Evolutionary conservation across 768 basidiomycete species (phyloP).

Genomic region (Paxillus ammoniavirescens): DNA sequence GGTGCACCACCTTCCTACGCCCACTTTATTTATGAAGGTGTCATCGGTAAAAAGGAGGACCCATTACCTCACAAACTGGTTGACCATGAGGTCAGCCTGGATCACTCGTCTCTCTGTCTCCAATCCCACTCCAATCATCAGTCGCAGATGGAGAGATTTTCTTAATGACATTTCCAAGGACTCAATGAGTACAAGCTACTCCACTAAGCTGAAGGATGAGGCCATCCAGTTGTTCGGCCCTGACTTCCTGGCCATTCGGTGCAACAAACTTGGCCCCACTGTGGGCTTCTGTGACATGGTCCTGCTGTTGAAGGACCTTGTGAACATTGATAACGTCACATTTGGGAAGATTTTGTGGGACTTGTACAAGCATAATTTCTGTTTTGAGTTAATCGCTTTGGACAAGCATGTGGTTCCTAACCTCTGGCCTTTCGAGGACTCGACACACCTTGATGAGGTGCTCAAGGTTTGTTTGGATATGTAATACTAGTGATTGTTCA

Average conservation of each 20-base stretch:
- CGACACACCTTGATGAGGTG: not conserved
- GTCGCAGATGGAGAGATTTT: not conserved
- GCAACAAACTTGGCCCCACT: too few species aligned
- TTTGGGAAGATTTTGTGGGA: conserved; percentile 16
- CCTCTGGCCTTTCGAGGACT: not conserved
- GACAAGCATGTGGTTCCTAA: not conserved
- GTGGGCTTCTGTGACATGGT: not conserved
- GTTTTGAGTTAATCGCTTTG: conserved; percentile 16
- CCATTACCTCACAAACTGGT: not conserved
- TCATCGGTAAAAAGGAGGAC: not conserved
- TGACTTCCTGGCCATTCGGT: not conserved
- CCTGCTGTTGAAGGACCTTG: not conserved
- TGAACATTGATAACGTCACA: not conserved
- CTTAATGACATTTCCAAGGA: not conserved
- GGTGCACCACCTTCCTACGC: not conserved
- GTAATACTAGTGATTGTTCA: not conserved
- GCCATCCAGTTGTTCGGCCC: not conserved
- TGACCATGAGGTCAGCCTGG: not conserved
- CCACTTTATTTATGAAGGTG: not conserved
- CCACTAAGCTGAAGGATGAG: not conserved
- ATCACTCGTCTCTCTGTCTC: not conserved
- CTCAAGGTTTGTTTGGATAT: not conserved
- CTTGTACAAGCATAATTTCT: conserved; percentile 15
- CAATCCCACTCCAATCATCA: not conserved
- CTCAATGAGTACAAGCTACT: not conserved